Base-by-base conservation (phyloP, 257 asterid species). In the Eucommia ulmoides region DNA sequence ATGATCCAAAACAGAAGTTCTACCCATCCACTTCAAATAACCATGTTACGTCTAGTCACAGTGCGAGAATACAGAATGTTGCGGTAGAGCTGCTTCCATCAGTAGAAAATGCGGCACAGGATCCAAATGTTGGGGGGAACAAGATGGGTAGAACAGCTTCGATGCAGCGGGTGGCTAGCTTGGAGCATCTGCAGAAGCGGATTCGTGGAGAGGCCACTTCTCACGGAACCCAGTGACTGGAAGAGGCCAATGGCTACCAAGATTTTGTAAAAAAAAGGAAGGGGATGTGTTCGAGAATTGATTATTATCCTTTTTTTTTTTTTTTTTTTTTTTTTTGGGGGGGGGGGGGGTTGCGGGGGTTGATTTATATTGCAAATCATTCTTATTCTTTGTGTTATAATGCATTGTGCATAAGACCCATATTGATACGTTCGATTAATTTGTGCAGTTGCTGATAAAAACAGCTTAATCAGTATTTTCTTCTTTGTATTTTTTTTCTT, bases 141-240 rank as follows among this genome's bases (percentile, higher is more conserved):
- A 67, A 64, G 76, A 54, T 72, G 23, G 96, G 85, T 45, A 66
- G 81, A 62, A 70, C 74, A 20, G 68, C 59, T 58, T 73, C 98
- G 1, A 63, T 82, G 91, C 96, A 82, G 69, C 75, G 94, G 65
- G 93, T 83, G 56, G 92, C 91, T 42, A 89, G 96, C 76, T 71
- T 85, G 88, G 96, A 89, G 49, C 98, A 85, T 67, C 73, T 84
- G 56, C 93, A 84, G 77, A 82, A 82, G 70, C 86, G 92, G 53
- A 81, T 83, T n/a, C 82, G 82, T 1, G 76, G 83, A 19, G 80
- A 58, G n/a, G 50, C 59, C 22, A 50, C 57, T 49, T 65, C 82
- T 21, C 45, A 59, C 41, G 80, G 67, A 69, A 55, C 26, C 63
- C 66, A 55, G 77, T 68, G 51, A 52, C 38, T 26, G 65, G 61